phyloP scores from a whole-genome alignment of 2,329 filamentous ascomycete genomes.

The Nothophaeocryptopus gaeumannii region DNA sequence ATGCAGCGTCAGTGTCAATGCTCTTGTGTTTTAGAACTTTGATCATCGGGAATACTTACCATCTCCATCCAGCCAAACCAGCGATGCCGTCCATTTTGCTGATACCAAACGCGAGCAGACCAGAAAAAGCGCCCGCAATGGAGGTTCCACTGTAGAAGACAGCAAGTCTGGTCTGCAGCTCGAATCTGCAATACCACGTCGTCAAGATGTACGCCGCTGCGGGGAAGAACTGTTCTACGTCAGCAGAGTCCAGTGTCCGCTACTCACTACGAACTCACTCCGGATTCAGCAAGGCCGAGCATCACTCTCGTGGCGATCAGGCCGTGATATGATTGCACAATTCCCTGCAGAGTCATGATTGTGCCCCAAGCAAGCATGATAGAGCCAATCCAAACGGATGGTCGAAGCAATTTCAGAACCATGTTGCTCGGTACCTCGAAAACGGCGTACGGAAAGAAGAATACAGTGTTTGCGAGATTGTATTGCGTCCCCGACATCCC shows the following conservation, averaged over 20 bases:
- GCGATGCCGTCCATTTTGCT: constrained; percentile 35
- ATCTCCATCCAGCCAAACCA: neutral
- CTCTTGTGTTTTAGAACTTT: too few species aligned
- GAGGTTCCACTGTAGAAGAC: constrained; percentile 49
- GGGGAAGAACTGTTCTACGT: constrained; percentile 11
- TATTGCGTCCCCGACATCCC: constrained; percentile 40
- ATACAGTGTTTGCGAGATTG: constrained; percentile 39
- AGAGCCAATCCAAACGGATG: constrained; percentile 37
- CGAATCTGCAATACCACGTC: constrained; percentile 46
- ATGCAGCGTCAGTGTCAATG: too few species aligned
- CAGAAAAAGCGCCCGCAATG: constrained; percentile 52
- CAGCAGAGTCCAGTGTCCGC: too few species aligned
- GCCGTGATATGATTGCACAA: constrained; percentile 28
- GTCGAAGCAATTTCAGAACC: constrained; percentile 44
- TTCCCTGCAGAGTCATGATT: constrained; percentile 27
- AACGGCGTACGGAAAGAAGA: constrained; percentile 41
- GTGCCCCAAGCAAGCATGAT: constrained; percentile 33
- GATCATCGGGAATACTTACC: too few species aligned
- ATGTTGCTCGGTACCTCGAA: constrained; percentile 40
- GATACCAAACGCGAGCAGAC: constrained; percentile 48
- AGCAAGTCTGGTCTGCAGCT: constrained; percentile 46
- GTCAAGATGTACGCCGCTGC: constrained; percentile 35
- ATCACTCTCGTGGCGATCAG: constrained; percentile 28
- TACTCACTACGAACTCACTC: neutral
- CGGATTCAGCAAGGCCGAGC: constrained; percentile 21